A percentile compares a stretch with the other conserved stretches of the same genome.
Evolutionary conservation across 2,329 filamentous ascomycete species (phyloP).

Genomic region (Trichoderma hamatum): DNA sequence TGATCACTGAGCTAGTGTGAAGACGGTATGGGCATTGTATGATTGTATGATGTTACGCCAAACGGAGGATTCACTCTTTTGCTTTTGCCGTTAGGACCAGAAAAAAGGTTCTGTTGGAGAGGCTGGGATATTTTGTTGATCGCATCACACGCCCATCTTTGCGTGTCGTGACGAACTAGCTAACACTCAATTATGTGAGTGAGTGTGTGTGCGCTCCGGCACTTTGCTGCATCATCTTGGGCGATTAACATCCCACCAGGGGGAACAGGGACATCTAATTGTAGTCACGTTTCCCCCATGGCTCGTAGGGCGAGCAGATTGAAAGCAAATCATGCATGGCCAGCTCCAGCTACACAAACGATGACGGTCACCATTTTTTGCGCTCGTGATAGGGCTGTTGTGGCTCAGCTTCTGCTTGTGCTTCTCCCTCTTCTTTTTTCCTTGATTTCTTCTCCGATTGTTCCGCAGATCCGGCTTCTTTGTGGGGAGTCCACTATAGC

Average conservation of each 20-base stretch:
- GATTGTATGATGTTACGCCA: slow-evolving; percentile 7
- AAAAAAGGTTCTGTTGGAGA: neutral
- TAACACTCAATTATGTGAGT: neutral
- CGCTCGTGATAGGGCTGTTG: neutral
- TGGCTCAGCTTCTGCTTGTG: neutral
- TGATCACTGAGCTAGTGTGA: neutral
- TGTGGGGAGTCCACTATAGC: neutral
- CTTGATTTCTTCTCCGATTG: slow-evolving; percentile 13
- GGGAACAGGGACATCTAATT: neutral
- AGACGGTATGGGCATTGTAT: neutral
- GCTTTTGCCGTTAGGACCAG: neutral
- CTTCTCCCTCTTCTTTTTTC: slow-evolving; percentile 1
- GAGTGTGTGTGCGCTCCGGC: neutral
- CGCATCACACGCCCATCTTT: slow-evolving; percentile 21
- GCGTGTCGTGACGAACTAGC: neutral
- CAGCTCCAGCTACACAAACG: neutral
- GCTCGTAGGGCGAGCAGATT: neutral
- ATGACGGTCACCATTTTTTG: neutral
- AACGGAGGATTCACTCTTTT: neutral
- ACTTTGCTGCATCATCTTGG: neutral
- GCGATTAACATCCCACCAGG: neutral
- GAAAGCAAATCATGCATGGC: neutral
- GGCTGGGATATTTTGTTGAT: slow-evolving; percentile 6
- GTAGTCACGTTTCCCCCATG: slow-evolving; percentile 4
- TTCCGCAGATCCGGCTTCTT: slow-evolving; percentile 8